phyloP scores from a whole-genome alignment of 805 yeast species.

The Lipomyces sp. region DNA sequence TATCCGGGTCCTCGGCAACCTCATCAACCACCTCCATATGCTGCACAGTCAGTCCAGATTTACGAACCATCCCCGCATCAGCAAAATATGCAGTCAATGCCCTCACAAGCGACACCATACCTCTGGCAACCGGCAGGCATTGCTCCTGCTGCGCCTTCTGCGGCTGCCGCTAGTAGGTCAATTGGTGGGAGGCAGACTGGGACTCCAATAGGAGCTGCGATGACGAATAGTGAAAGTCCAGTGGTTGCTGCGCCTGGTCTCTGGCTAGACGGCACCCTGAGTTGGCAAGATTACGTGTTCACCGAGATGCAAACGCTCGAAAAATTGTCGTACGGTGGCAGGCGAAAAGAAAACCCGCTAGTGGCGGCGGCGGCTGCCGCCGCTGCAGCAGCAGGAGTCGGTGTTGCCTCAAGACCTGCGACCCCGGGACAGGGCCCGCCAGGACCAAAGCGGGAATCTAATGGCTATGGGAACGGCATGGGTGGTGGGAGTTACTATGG shows the following conservation, averaged over 20 bases:
- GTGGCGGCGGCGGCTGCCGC: constrained; percentile 16
- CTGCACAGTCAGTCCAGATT: neutral
- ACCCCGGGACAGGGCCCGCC: neutral
- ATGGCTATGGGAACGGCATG: neutral
- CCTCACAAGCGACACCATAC: neutral
- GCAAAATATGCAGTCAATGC: neutral
- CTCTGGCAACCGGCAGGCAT: constrained; percentile 15
- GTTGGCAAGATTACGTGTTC: constrained; percentile 33
- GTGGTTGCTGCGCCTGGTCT: neutral
- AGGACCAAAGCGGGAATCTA: neutral
- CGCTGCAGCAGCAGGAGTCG: constrained; percentile 18
- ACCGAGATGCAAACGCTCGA: constrained; percentile 28
- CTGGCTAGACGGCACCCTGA: constrained; percentile 15
- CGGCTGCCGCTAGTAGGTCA: neutral
- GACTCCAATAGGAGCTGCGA: constrained; percentile 9
- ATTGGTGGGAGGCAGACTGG: neutral
- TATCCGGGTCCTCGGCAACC: neutral
- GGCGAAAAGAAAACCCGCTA: neutral
- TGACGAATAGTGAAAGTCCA: neutral
- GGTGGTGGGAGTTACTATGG: constrained; percentile 10
- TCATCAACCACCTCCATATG: neutral
- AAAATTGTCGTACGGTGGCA: constrained; percentile 5
- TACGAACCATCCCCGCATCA: neutral
- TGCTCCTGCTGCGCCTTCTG: neutral
- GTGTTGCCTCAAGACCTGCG: neutral